These are phyloP conservation scores for Phyllosticta citriasiana DNA, from an alignment of 2,329 filamentous ascomycete species.

Conservation along the genomic window DNA sequence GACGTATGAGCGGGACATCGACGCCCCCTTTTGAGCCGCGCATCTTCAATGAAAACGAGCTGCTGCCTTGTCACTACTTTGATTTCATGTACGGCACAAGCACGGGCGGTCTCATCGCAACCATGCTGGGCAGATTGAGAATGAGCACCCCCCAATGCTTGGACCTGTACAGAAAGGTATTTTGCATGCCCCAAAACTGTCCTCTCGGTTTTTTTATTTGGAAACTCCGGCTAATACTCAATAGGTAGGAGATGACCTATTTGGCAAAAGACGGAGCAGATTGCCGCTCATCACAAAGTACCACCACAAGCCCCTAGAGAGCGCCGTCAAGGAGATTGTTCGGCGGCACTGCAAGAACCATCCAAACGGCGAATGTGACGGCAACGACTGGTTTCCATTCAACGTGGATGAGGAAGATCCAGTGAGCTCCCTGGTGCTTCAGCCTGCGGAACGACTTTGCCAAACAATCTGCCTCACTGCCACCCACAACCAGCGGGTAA, in stretches of 20 bases:
- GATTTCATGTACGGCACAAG: slow-evolving; percentile 45
- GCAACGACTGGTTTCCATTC: slow-evolving; percentile 38
- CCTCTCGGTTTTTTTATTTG: too few species aligned
- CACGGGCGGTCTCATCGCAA: slow-evolving; percentile 43
- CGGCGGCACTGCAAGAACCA: slow-evolving; percentile 35
- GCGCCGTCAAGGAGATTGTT: slow-evolving; percentile 37
- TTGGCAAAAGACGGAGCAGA: slow-evolving; percentile 34
- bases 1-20: slow-evolving; percentile 10
- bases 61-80: slow-evolving; percentile 43
- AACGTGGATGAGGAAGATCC: slow-evolving; percentile 14
- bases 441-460: slow-evolving; percentile 22
- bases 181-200: not conserved
- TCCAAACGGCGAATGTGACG: slow-evolving; percentile 26
- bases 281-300: slow-evolving; percentile 41
- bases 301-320: slow-evolving; percentile 38
- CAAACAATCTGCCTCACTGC: slow-evolving; percentile 39
- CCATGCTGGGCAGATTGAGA: slow-evolving; percentile 39
- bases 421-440: slow-evolving; percentile 7
- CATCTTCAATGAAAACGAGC: slow-evolving; percentile 31
- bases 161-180: slow-evolving; percentile 32
- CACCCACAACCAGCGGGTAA: slow-evolving; percentile 37
- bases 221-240: not conserved
- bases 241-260: slow-evolving; percentile 37
- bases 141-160: slow-evolving; percentile 41
- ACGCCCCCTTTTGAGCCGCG: slow-evolving; percentile 3